These are phyloP conservation scores for Chlorella variabilis DNA, from an alignment of 163 green algal genomes.

Conservation along the genomic window DNA sequence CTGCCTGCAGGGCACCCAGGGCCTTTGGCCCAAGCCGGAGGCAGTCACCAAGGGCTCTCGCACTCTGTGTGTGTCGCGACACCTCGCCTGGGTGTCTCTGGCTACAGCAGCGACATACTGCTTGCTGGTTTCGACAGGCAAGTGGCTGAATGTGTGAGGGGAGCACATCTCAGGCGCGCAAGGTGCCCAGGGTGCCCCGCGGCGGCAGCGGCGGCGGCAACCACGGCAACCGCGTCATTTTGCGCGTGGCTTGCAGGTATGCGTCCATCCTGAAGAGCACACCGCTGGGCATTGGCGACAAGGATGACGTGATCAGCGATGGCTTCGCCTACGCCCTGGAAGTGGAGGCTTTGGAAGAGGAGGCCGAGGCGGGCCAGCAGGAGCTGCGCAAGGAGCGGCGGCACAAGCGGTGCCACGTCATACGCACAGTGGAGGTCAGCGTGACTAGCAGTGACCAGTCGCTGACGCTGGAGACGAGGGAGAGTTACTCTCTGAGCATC, in stretches of 20 bases:
- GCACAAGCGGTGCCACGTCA: neutral
- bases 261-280: neutral
- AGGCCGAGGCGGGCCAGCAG: neutral
- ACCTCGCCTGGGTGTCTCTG: neutral
- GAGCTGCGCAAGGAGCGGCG: neutral
- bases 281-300: neutral
- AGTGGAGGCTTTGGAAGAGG: neutral
- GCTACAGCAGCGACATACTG: conserved; percentile 21
- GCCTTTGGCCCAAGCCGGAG: conserved; percentile 18
- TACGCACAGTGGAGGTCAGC: conserved; percentile 41
- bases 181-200: neutral
- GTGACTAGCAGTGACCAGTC: conserved; percentile 52
- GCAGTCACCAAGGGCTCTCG: neutral
- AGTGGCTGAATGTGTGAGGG: no score
- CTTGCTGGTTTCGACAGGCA: conserved; percentile 14
- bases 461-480: conserved; percentile 52
- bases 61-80: conserved; percentile 13
- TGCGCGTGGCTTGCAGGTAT: conserved; percentile 9
- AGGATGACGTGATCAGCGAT: neutral
- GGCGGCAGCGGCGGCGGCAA: no score
- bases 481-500: conserved; percentile 56
- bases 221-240: no score
- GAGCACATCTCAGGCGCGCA: neutral
- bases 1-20: no score
- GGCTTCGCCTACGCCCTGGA: neutral